These are phyloP conservation scores for Arthrobotrys iridis DNA, from an alignment of 2,329 filamentous ascomycete genomes.

Conservation along the genomic window DNA sequence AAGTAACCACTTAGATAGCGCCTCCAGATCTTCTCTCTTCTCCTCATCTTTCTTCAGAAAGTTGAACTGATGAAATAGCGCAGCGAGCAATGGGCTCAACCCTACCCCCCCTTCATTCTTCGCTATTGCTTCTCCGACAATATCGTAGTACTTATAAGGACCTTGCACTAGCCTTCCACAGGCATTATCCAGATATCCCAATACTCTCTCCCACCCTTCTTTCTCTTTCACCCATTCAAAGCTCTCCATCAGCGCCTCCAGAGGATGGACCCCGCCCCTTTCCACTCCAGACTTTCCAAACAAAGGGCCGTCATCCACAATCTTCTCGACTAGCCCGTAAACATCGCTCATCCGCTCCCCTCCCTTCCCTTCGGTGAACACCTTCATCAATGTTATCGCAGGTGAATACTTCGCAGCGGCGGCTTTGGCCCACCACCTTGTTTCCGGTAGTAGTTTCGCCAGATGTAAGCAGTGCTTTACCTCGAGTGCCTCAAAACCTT, in stretches of 20 bases:
- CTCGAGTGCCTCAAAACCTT: conserved; percentile 56
- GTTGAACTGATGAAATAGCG: conserved; percentile 51
- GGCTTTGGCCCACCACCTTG: conserved; percentile 58
- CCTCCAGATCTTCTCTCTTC: conserved; percentile 2
- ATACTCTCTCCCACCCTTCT: conserved; percentile 27
- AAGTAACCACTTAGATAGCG: conserved; percentile 29
- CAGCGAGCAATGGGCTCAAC: conserved; percentile 30
- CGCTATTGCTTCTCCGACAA: conserved; percentile 26
- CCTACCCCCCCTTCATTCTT: not conserved
- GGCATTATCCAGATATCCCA: conserved; percentile 47
- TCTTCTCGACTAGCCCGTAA: conserved; percentile 29
- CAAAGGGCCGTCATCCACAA: conserved; percentile 39
- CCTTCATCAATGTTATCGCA: conserved; percentile 37
- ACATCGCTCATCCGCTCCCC: conserved; percentile 14
- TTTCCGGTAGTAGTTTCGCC: conserved; percentile 56
- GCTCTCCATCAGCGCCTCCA: conserved; percentile 44
- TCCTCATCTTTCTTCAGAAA: conserved; percentile 33
- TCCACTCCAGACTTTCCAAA: conserved; percentile 18
- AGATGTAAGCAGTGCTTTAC: conserved; percentile 56
- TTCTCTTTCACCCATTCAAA: conserved; percentile 15
- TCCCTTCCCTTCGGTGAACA: conserved; percentile 3
- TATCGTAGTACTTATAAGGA: conserved; percentile 51
- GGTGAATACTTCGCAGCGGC: conserved; percentile 31
- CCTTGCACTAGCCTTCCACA: conserved; percentile 38
- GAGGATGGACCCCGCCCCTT: conserved; percentile 1